Evolutionary conservation across 257 asterid species (phyloP).

Genomic region (Nicotiana undulata): DNA sequence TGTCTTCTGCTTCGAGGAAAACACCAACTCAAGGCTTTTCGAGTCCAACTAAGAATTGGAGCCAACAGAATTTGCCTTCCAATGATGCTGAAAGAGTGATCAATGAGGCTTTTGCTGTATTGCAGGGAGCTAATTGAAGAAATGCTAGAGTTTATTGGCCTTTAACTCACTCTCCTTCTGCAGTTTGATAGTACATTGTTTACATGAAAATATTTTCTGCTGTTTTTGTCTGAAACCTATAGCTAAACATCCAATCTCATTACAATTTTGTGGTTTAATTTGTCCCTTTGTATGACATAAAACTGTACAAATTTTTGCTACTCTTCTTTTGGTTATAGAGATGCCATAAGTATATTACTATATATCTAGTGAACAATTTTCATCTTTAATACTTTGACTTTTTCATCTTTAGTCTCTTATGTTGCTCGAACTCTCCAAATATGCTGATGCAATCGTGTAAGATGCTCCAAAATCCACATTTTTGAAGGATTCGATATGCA

Average conservation of each 20-base stretch:
- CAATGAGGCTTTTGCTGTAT: constrained; percentile 34
- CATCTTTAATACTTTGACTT: not conserved
- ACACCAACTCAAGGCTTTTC: constrained; percentile 36
- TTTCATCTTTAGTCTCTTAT: not conserved
- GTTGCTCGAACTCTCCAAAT: too few relatives aligned
- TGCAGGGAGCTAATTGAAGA: constrained; percentile 31
- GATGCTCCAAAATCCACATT: too few relatives aligned
- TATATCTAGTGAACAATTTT: not conserved
- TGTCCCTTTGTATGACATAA: constrained; percentile 23
- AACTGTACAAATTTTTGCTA: constrained; percentile 44
- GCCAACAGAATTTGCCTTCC: constrained; percentile 29
- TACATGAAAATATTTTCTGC: not conserved
- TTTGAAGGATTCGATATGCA: too few relatives aligned
- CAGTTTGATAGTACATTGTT: constrained; percentile 5
- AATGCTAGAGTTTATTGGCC: not conserved
- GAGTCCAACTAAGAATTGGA: constrained; percentile 30
- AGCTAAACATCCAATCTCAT: constrained; percentile 13
- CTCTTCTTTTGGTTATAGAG: constrained; percentile 27
- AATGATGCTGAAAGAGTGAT: constrained; percentile 34
- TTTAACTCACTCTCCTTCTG: not conserved
- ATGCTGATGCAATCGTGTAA: fast-evolving
- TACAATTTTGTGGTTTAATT: constrained; percentile 31
- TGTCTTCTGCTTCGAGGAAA: constrained; percentile 63
- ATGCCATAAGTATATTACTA: constrained; percentile 13
- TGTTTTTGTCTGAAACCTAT: not conserved